These are phyloP conservation scores for Mortierella sp. DNA, from an alignment of 371 early-diverging fungal species.

Conservation along the genomic window DNA sequence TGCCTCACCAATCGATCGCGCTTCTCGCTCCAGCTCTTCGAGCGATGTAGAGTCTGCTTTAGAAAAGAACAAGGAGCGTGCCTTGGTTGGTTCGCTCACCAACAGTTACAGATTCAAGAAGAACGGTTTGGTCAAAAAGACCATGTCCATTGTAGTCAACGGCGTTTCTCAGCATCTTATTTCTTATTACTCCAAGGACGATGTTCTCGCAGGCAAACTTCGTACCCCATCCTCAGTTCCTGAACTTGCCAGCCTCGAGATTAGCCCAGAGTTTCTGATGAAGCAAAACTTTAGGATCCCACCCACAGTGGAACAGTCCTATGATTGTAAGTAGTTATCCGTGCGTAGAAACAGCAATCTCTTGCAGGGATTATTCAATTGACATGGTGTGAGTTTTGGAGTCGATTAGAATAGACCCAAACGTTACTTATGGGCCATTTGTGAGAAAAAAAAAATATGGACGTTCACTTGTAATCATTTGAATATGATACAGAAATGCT, in stretches of 20 bases:
- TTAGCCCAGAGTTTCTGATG: constrained; percentile 65
- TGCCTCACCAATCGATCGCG: constrained; percentile 43
- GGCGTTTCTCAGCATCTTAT: constrained; percentile 85
- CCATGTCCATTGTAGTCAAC: constrained; percentile 83
- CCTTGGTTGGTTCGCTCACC: constrained; percentile 71
- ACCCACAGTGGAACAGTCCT: constrained; percentile 62
- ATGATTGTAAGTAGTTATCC: constrained; percentile 20
- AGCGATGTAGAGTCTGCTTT: constrained; percentile 53
- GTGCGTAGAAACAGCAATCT: neutral
- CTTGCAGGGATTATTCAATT: neutral
- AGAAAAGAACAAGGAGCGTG: constrained; percentile 69
- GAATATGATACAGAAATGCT: neutral
- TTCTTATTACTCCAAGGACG: constrained; percentile 86
- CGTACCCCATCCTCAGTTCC: constrained; percentile 67
- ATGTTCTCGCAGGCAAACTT: constrained; percentile 68
- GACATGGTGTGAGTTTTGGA: constrained; percentile 12
- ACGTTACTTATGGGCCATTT: neutral
- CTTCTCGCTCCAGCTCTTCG: constrained; percentile 43
- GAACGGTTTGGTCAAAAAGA: constrained; percentile 87
- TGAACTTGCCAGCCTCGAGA: constrained; percentile 61
- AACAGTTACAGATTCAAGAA: constrained; percentile 77
- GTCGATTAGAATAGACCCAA: constrained; percentile 5
- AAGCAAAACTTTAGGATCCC: constrained; percentile 71
- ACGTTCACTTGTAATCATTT: no score
- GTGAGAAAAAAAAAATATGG: neutral